Percentiles rank a stretch among this genome's conserved stretches.
These are phyloP conservation scores for Eimeria acervulina DNA, from an alignment of 169 alveolate genomes.

Conservation along the genomic window DNA sequence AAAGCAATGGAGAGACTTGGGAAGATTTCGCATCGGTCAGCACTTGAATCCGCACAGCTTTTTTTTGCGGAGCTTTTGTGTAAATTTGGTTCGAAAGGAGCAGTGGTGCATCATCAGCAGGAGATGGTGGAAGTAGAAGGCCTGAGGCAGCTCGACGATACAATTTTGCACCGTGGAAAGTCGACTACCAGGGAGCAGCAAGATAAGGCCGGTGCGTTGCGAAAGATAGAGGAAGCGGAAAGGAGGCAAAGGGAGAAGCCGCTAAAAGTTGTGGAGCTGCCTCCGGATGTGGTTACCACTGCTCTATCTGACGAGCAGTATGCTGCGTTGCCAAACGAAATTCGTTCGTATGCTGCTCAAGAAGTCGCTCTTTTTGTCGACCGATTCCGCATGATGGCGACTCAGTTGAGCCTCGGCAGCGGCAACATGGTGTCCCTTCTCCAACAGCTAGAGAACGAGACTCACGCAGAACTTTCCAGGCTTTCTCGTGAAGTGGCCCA, in stretches of 20 bases:
- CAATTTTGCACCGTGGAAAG: neutral
- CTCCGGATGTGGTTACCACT: slow-evolving; percentile 71
- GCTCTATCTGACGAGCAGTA: slow-evolving; percentile 72
- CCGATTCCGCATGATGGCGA: slow-evolving; percentile 46
- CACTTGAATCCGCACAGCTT: neutral
- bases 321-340: slow-evolving; percentile 39
- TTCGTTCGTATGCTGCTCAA: slow-evolving; percentile 33
- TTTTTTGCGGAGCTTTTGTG: slow-evolving; percentile 39
- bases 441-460: slow-evolving; percentile 64
- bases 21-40: slow-evolving; percentile 16
- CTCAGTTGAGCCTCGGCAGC: slow-evolving; percentile 54
- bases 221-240: neutral
- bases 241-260: slow-evolving; percentile 63
- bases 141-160: neutral
- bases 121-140: neutral
- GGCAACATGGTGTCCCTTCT: slow-evolving; percentile 44
- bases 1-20: slow-evolving; percentile 45
- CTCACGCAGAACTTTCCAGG: slow-evolving; percentile 21
- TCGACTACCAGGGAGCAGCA: neutral
- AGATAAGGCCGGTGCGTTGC: neutral
- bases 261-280: slow-evolving; percentile 65
- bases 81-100: neutral
- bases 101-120: neutral
- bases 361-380: slow-evolving; percentile 58
- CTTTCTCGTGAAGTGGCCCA: slow-evolving; percentile 76